Evolutionary conservation across 768 basidiomycete species (phyloP), one percentile per base, ranked within the genome.

Genomic region (Termitomyces sp.): DNA sequence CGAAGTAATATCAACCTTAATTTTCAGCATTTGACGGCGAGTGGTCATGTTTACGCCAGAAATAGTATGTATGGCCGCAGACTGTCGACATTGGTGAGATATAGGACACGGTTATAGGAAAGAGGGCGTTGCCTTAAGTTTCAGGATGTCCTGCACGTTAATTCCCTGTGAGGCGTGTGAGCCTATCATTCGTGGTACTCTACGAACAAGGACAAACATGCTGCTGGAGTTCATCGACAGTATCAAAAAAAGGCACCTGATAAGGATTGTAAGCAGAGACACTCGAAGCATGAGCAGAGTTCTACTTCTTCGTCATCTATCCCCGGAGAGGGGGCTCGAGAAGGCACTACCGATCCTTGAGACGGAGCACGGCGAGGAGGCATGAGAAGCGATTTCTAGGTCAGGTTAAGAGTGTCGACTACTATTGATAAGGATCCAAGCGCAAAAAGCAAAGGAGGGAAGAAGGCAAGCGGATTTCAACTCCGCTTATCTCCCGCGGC

Each of bases 11-110:
- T 5, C 6, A 48, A 88, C 94, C 81, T 98, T 98, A 64, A 98
- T 95, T 69, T 97, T 98, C 55, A 94, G 73, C 68, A 98, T 78
- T 52, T 93, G 91, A 58, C 90, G 82, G 56, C 92, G 78, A 1
- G 95, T 94, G 1, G 92, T 95, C 88, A 94, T 95, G 59, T 85
- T 88, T 8, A 95, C 91, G 3, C 91, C 90, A 54, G 87, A 90
- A 2, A 94, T 78, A 3, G 91, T 94, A 64, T 93, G 85, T 46
- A 94, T 86, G 1, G 90, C 85, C 30, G 89, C 89, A 35, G 84
- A 71, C 91, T 93, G 56, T 11, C 41, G 14, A 17, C 47, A 54
- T 26, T 26, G 49, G 26, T 60, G 53, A 63, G 46, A 15, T 62
- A 8, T 35, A 35, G 23, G 23, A 31, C 45, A 45, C 15, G 4